These are phyloP conservation scores for Cladosporium sp. DNA, from an alignment of 2,329 filamentous ascomycete species.

Conservation along the genomic window DNA sequence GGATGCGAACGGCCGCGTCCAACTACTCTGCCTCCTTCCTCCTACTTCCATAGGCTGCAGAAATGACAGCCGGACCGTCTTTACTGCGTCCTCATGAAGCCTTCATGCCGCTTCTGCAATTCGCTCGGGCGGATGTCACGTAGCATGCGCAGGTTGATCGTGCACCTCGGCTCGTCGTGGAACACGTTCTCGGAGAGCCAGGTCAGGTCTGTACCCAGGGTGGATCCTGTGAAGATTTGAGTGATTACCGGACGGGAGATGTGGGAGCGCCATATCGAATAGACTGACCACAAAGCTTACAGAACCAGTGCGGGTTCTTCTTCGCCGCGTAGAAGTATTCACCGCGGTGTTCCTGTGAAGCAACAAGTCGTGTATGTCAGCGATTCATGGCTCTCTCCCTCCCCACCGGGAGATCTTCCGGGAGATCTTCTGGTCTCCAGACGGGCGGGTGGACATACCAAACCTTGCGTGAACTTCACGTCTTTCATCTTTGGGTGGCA, in stretches of 20 bases:
- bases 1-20: too few species aligned
- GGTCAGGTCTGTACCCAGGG: constrained; percentile 21
- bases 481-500: constrained; percentile 21
- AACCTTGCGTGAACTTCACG: constrained; percentile 19
- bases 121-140: constrained; percentile 22
- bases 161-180: constrained; percentile 15
- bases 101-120: constrained; percentile 16
- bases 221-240: background rate
- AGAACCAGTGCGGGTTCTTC: constrained; percentile 22
- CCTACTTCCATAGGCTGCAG: too few species aligned
- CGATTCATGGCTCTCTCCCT: background rate
- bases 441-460: background rate
- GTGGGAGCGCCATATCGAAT: background rate
- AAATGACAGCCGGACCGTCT: too few species aligned
- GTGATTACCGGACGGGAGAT: background rate
- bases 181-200: constrained; percentile 16
- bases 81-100: constrained; percentile 17
- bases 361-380: too few species aligned
- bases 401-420: too few species aligned
- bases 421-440: background rate
- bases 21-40: too few species aligned
- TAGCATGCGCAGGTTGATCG: constrained; percentile 27
- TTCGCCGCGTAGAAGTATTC: constrained; percentile 20
- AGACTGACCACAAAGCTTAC: constrained; percentile 19
- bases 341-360: constrained; percentile 13